Percentiles rank a stretch among this genome's conserved stretches.
These are phyloP conservation scores for Candida odintsovae DNA, from an alignment of 805 yeast species.

Conservation along the genomic window DNA sequence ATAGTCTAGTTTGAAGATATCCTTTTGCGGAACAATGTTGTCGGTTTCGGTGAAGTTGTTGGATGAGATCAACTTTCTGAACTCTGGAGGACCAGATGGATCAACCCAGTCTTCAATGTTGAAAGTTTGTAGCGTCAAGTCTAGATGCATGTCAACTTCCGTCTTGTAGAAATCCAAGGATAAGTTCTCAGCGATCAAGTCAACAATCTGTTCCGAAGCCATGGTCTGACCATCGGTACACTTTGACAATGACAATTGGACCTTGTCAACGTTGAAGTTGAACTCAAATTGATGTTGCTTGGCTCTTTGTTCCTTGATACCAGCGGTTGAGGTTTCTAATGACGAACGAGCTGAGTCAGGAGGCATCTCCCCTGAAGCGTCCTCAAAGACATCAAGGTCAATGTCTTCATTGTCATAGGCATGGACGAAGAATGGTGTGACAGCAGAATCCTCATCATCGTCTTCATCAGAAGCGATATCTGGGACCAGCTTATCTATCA, in stretches of 20 bases:
- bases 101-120: slow-evolving; percentile 73
- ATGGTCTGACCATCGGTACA: slow-evolving; percentile 60
- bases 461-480: slow-evolving; percentile 14
- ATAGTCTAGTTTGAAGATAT: slow-evolving; percentile 56
- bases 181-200: slow-evolving; percentile 63
- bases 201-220: slow-evolving; percentile 63
- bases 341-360: slow-evolving; percentile 3
- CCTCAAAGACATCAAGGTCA: slow-evolving; percentile 1
- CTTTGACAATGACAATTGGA: slow-evolving; percentile 56
- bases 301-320: slow-evolving; percentile 1
- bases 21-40: slow-evolving; percentile 30
- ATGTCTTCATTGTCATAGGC: neutral
- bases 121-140: slow-evolving; percentile 58
- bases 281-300: slow-evolving; percentile 68
- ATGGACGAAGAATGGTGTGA: slow-evolving; percentile 13
- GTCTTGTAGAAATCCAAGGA: slow-evolving; percentile 56
- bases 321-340: neutral
- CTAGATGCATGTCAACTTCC: slow-evolving; percentile 55
- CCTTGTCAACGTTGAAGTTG: slow-evolving; percentile 58
- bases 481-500: slow-evolving; percentile 69
- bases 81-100: slow-evolving; percentile 51
- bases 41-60: slow-evolving; percentile 38
- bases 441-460: slow-evolving; percentile 31
- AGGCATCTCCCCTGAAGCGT: neutral
- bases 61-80: slow-evolving; percentile 66